These are phyloP conservation scores for Zizania latifolia DNA, from an alignment of 176 grass and related monocot species.

Conservation along the genomic window DNA sequence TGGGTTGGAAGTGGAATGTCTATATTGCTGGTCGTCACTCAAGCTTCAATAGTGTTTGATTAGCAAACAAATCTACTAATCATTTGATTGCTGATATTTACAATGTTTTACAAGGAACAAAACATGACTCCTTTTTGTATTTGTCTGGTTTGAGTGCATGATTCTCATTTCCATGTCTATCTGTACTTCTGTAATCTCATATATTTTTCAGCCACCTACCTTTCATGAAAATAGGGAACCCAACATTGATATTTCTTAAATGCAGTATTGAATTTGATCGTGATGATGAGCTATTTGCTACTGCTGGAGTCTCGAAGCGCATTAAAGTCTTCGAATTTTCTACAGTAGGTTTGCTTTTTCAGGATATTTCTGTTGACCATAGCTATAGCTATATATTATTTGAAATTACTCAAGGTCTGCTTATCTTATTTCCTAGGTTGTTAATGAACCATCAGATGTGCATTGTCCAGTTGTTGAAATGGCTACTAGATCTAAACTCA, in stretches of 20 bases:
- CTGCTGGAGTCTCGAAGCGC: slow-evolving; percentile 95
- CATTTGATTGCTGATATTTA: background rate
- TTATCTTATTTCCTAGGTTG: slow-evolving; percentile 53
- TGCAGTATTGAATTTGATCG: slow-evolving; percentile 97
- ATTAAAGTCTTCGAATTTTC: slow-evolving; percentile 99
- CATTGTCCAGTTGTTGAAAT: slow-evolving; percentile 98
- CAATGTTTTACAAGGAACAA: background rate
- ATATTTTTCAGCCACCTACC: background rate
- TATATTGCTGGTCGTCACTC: background rate
- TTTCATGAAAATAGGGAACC: background rate
- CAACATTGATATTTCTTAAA: slow-evolving; percentile 31
- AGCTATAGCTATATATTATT: background rate
- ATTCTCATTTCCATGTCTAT: background rate
- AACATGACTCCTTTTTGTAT: background rate
- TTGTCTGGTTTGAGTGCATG: slow-evolving; percentile 1
- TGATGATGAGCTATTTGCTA: slow-evolving; percentile 96
- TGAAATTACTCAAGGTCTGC: background rate
- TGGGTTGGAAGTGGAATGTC: background rate
- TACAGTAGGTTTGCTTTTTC: slow-evolving; percentile 51
- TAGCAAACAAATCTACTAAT: background rate
- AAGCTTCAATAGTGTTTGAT: background rate
- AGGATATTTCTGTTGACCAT: background rate
- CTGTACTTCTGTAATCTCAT: background rate
- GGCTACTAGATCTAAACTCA: slow-evolving; percentile 92
- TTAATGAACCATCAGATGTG: slow-evolving; percentile 84